These are phyloP conservation scores for Phaeomoniella chlamydospora DNA, from an alignment of 2,329 filamentous ascomycete species.

Conservation along the genomic window DNA sequence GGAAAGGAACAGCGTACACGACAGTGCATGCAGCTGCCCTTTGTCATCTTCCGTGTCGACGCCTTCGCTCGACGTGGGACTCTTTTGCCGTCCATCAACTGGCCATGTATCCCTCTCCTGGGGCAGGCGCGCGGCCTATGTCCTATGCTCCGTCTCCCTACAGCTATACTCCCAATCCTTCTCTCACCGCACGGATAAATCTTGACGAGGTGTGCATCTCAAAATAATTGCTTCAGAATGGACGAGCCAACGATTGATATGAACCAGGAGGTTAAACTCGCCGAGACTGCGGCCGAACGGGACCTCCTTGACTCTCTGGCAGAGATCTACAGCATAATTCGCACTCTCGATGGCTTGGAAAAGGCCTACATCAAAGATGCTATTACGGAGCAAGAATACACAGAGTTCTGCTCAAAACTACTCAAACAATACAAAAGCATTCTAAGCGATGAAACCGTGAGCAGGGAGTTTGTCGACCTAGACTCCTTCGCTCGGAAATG, in stretches of 20 bases:
- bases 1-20: too few species aligned
- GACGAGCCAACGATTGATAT: constrained; percentile 10
- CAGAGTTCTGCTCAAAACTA: constrained; percentile 85
- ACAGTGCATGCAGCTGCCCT: too few species aligned
- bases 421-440: constrained; percentile 96
- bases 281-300: constrained; percentile 72
- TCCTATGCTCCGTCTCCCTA: constrained; percentile 82
- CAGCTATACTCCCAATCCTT: constrained; percentile 76
- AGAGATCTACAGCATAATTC: constrained; percentile 93
- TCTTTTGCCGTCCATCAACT: too few species aligned
- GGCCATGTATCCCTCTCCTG: not conserved
- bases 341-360: constrained; percentile 88
- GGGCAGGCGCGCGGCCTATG: constrained; percentile 40
- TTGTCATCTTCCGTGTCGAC: too few species aligned
- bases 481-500: constrained; percentile 86
- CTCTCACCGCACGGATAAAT: constrained; percentile 77
- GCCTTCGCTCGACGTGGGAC: too few species aligned
- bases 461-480: constrained; percentile 71
- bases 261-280: constrained; percentile 75
- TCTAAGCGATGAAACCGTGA: constrained; percentile 77
- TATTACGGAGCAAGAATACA: constrained; percentile 81
- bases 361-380: constrained; percentile 96
- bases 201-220: constrained; percentile 60
- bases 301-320: constrained; percentile 92
- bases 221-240: constrained; percentile 7